These are phyloP conservation scores for Nicotiana sylvestris DNA, from an alignment of 257 asterid genomes.

Conservation along the genomic window DNA sequence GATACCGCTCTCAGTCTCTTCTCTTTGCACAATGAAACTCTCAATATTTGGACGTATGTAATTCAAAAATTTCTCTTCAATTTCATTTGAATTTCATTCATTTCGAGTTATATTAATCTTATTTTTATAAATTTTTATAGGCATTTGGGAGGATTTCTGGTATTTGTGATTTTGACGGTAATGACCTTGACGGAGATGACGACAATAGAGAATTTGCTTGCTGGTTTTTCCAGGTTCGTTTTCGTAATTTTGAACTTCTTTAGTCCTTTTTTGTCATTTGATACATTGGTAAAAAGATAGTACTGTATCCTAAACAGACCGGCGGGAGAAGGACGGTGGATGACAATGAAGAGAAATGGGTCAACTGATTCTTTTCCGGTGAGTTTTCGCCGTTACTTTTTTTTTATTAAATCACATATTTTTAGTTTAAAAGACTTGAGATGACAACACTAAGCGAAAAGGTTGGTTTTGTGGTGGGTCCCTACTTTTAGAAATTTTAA, in stretches of 20 bases:
- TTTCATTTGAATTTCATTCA: background rate
- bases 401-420: background rate
- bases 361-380: slow-evolving; percentile 52
- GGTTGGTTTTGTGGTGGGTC: background rate
- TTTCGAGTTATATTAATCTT: background rate
- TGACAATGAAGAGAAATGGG: slow-evolving; percentile 43
- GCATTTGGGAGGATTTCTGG: slow-evolving; percentile 73
- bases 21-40: slow-evolving; percentile 82
- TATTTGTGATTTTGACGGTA: slow-evolving; percentile 59
- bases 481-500: background rate
- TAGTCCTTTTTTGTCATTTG: background rate
- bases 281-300: background rate
- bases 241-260: background rate
- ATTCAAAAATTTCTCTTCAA: background rate
- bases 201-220: slow-evolving; percentile 38
- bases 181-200: slow-evolving; percentile 64
- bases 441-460: background rate
- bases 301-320: background rate
- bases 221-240: slow-evolving; percentile 44
- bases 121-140: slow-evolving; percentile 23
- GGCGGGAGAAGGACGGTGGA: background rate
- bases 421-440: background rate
- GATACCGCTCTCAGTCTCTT: slow-evolving; percentile 68
- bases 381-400: background rate
- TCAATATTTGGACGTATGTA: slow-evolving; percentile 91